Base-by-base conservation (phyloP, 306 rosid genomes). In the Trifolium dubium region DNA sequence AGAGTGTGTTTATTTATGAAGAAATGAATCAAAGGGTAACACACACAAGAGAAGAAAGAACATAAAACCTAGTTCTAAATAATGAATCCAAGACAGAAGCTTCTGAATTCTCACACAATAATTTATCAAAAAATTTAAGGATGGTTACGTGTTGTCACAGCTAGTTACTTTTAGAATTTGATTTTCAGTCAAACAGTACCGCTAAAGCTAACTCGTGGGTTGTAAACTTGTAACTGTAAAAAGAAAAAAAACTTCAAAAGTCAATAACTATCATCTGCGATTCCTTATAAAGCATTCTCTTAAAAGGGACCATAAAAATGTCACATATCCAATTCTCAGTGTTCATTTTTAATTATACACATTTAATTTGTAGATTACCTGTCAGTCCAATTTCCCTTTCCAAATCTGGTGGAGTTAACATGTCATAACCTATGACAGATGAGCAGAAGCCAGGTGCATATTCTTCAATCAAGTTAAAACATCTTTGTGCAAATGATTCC, bases 321-420 rank as follows among this genome's bases (percentile, higher is more conserved):
- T 30, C 11, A 5, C 35, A 31, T 6, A 4, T 59, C 40, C 32
- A 59, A 31, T 59, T 59, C 40, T 59, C 35, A 59, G 10, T 59
- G 65, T 59, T 59, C 6, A 32, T 62, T 29, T 46, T 67, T 14
- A 46, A 35, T 19, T 39, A 14, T 39, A 39, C 11, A 60, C 44
- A 61, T 59, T 44, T 32, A 73, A 31, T 61, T 46, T 31, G 23
- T 5, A 46, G 61, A 63, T 75, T 75, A 89, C 95, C 95, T 80
- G 95, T 89, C 71, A 89, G 72, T 70, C 92, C 92, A 55, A 87
- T 53, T 82, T 89, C 90, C 87, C 85, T 84, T 80, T 89, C 96
- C 17, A 89, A 88, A 76, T 89, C 92, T 60, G 90, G 92, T 10
- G 96, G 96, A 10, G 92, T 87, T 81, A 89, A 64, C 92, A 85